Evolutionary conservation across 768 basidiomycete species (phyloP).

Genomic region (Termitomyces sp.): DNA sequence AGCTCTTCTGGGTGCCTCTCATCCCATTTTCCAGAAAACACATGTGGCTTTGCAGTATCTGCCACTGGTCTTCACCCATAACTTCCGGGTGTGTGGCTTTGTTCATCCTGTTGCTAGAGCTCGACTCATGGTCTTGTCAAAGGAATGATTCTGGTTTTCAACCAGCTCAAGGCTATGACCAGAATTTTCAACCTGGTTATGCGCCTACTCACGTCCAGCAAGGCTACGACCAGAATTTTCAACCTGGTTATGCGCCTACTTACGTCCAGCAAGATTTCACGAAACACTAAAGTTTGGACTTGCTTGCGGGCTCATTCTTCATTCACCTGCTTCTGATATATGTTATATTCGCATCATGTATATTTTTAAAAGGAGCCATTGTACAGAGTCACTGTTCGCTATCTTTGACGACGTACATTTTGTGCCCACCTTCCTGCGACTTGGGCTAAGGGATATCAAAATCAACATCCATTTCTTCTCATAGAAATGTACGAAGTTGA

Average conservation of each 20-base stretch:
- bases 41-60: constrained; percentile 71
- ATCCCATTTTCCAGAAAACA: constrained; percentile 59
- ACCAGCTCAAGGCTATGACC: constrained; percentile 21
- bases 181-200: constrained; percentile 34
- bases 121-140: not conserved
- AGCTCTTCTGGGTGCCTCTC: constrained; percentile 71
- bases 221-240: constrained; percentile 27
- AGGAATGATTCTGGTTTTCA: constrained; percentile 22
- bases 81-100: constrained; percentile 42
- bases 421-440: no score
- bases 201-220: constrained; percentile 41
- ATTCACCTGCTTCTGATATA: not conserved
- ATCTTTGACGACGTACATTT: not conserved
- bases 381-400: not conserved
- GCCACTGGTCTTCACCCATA: constrained; percentile 57
- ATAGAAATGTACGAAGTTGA: no score
- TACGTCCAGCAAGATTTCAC: constrained; percentile 26
- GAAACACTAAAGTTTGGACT: constrained; percentile 10
- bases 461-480: no score
- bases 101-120: not conserved
- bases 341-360: not conserved
- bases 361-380: not conserved
- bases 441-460: no score
- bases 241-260: constrained; percentile 37
- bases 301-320: not conserved